Evolutionary conservation across 73 alveolate genomes (phyloP).

Genomic region (Paramecium biaurelia): DNA sequence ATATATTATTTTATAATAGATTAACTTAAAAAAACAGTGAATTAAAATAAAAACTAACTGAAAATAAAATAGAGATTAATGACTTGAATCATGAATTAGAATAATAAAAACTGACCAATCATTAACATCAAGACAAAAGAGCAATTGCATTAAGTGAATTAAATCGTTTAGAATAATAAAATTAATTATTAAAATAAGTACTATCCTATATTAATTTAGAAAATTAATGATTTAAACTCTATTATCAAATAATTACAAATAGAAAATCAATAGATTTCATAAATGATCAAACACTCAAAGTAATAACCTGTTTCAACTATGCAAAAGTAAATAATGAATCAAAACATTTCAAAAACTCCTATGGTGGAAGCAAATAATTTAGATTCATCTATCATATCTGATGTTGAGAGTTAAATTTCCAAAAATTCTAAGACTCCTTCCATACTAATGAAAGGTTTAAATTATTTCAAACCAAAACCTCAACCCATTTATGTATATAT

Average conservation of each 20-base stretch:
- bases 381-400: neutral
- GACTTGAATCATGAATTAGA: neutral
- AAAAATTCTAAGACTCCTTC: neutral
- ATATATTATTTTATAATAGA: neutral
- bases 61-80: neutral
- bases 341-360: neutral
- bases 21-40: neutral
- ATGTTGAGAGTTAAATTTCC: neutral
- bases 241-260: neutral
- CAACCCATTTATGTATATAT: neutral
- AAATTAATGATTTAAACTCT: neutral
- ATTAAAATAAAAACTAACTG: neutral
- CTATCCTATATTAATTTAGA: neutral
- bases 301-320: neutral
- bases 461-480: neutral
- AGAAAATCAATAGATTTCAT: neutral
- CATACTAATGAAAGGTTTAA: neutral
- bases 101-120: neutral
- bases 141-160: neutral
- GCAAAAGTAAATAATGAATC: neutral
- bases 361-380: neutral
- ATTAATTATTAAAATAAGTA: neutral
- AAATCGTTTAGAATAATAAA: neutral
- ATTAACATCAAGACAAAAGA: neutral
- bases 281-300: neutral